phyloP scores from a whole-genome alignment of 179 eudicot species.

The Spinacia oleracea region DNA sequence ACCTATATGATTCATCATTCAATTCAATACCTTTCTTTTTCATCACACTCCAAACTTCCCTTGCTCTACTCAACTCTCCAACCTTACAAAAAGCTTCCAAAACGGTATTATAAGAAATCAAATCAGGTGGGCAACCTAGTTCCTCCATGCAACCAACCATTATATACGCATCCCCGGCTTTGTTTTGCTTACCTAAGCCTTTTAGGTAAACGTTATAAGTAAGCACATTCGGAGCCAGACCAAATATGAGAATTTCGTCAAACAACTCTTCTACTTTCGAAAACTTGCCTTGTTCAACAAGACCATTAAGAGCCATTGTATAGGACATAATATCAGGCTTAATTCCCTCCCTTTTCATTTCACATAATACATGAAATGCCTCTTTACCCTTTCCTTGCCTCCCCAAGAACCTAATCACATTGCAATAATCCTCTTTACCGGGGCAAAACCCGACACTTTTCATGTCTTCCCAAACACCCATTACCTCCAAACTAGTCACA shows the following conservation, averaged over 20 bases:
- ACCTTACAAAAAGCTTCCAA: slow-evolving; percentile 43
- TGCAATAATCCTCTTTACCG: slow-evolving; percentile 41
- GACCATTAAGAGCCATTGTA: slow-evolving; percentile 46
- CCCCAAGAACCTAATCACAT: slow-evolving; percentile 50
- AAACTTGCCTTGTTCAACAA: slow-evolving; percentile 38
- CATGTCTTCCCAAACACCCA: slow-evolving; percentile 44
- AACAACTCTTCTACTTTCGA: slow-evolving; percentile 50
- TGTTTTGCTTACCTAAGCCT: slow-evolving; percentile 53
- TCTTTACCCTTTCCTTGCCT: slow-evolving; percentile 45
- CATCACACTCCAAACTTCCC: slow-evolving; percentile 42
- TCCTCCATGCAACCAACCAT: slow-evolving; percentile 57
- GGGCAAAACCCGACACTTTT: slow-evolving; percentile 46
- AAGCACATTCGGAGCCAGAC: slow-evolving; percentile 55
- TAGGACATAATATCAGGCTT: slow-evolving; percentile 47
- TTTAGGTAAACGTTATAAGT: slow-evolving; percentile 55
- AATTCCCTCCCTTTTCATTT: slow-evolving; percentile 53
- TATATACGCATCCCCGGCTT: slow-evolving; percentile 38
- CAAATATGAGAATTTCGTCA: slow-evolving; percentile 61
- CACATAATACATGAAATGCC: slow-evolving; percentile 43
- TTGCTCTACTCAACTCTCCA: slow-evolving; percentile 34
- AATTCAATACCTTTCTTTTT: slow-evolving; percentile 31
- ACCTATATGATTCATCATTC: slow-evolving; percentile 31
- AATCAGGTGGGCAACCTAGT: slow-evolving; percentile 50
- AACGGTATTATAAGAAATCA: slow-evolving; percentile 39
- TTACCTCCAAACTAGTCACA: slow-evolving; percentile 30